Conservation (phyloP, 192 early-diverging fungal species). For the Gamsiella multidivaricata region DNA sequence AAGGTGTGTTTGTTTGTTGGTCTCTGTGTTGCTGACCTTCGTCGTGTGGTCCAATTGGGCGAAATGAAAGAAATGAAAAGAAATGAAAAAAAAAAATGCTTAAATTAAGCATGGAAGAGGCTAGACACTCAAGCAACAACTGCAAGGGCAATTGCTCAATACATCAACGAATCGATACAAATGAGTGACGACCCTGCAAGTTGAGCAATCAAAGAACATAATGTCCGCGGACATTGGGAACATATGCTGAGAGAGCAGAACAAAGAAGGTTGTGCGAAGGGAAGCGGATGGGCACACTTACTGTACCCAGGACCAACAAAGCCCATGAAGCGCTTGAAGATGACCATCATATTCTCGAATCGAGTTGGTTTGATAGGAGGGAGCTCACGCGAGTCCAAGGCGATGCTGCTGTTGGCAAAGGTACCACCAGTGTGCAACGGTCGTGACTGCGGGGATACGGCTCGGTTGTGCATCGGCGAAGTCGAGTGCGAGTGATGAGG, state of each 20-base stretch:
- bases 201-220: too few species aligned
- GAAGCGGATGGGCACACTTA: constrained; percentile 38
- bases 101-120: too few species aligned
- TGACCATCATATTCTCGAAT: constrained; percentile 1
- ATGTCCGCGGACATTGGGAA: not conserved
- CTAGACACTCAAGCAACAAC: too few species aligned
- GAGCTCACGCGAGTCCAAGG: constrained; percentile 5
- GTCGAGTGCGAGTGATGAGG: not conserved
- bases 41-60: too few species aligned
- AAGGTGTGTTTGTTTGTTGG: too few species aligned
- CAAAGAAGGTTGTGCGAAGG: not conserved
- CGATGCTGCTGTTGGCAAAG: not conserved
- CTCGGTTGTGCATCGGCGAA: not conserved
- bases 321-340: constrained; percentile 51
- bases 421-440: constrained; percentile 18
- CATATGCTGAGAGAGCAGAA: not conserved
- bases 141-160: too few species aligned
- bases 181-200: too few species aligned
- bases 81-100: too few species aligned
- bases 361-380: constrained; percentile 14
- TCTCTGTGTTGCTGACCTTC: too few species aligned
- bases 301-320: constrained; percentile 61
- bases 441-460: constrained; percentile 4
- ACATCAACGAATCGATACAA: too few species aligned
- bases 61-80: too few species aligned